Percentiles rank a stretch among this genome's conserved stretches.
phyloP scores from a whole-genome alignment of 2,329 filamentous ascomycete genomes.

The Colletotrichum lini region DNA sequence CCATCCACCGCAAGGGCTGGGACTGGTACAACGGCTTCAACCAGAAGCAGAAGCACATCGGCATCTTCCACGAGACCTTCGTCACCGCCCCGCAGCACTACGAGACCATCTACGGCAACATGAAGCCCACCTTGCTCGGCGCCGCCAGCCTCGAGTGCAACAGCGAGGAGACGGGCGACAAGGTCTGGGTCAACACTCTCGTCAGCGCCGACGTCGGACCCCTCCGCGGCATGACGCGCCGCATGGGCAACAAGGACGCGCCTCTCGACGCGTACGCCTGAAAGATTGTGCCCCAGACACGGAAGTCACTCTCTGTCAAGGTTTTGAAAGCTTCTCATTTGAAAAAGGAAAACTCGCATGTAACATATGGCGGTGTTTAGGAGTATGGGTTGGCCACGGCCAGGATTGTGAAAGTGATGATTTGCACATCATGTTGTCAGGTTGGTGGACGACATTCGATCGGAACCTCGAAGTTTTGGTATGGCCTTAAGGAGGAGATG shows the following conservation, averaged over 20 bases:
- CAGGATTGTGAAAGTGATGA: no score
- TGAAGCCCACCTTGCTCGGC: constrained; percentile 56
- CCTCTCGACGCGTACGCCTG: constrained; percentile 42
- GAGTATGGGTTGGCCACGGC: no score
- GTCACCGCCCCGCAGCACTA: constrained; percentile 59
- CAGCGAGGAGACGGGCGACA: constrained; percentile 45
- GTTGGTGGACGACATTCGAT: no score
- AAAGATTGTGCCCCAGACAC: constrained; percentile 17
- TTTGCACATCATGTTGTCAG: no score
- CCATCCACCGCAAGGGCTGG: constrained; percentile 64
- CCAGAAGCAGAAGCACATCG: constrained; percentile 56
- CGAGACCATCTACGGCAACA: constrained; percentile 67
- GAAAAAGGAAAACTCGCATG: neutral
- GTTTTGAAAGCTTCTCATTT: neutral
- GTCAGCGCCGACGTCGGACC: constrained; percentile 50
- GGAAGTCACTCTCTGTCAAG: no score
- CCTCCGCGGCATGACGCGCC: constrained; percentile 53
- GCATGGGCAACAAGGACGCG: constrained; percentile 45
- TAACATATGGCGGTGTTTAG: neutral
- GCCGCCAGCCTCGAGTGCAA: constrained; percentile 44
- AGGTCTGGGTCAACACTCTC: constrained; percentile 53
- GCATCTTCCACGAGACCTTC: constrained; percentile 70
- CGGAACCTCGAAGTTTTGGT: no score
- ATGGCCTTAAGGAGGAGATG: no score
- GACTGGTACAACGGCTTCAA: constrained; percentile 60